Percentiles rank a stretch among this genome's conserved stretches.
Conservation (phyloP, 2,329 filamentous ascomycete genomes). For the Emergomyces pasteurianus region DNA sequence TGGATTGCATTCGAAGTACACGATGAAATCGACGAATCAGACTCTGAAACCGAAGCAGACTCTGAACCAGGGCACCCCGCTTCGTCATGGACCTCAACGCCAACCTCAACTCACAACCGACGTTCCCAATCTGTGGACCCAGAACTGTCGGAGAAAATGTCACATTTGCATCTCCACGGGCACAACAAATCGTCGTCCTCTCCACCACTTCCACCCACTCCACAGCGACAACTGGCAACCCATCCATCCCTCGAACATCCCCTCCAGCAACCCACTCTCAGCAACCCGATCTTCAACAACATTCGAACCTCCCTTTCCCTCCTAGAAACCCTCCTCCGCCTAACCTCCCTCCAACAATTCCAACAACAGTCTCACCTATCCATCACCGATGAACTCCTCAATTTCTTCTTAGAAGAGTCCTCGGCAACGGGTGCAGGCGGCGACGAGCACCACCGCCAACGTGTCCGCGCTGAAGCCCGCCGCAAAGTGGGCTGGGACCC, state of each 20-base stretch:
- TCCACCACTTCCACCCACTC: conserved; percentile 17
- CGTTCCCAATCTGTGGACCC: conserved; percentile 28
- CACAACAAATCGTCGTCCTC: conserved; percentile 13
- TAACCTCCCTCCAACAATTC: conserved; percentile 81
- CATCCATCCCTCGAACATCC: conserved; percentile 15
- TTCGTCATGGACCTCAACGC: conserved; percentile 4
- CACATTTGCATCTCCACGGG: conserved; percentile 34
- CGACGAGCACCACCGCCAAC: conserved; percentile 49
- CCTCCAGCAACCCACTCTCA: conserved; percentile 20
- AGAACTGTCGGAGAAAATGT: conserved; percentile 30
- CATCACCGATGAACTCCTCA: conserved; percentile 78
- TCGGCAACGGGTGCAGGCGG: conserved; percentile 54
- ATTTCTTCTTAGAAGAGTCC: conserved; percentile 68
- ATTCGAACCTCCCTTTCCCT: conserved; percentile 63
- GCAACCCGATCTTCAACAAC: conserved; percentile 39
- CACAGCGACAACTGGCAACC: conserved; percentile 38
- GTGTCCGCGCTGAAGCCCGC: conserved; percentile 48
- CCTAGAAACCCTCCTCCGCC: conserved; percentile 75
- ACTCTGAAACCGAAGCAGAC: conserved; percentile 38
- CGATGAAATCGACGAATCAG: conserved; percentile 48
- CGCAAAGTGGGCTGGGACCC: conserved; percentile 57
- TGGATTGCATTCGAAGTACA: conserved; percentile 89
- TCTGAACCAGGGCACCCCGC: conserved; percentile 16
- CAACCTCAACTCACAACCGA: conserved; percentile 8
- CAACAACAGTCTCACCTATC: conserved; percentile 81